Percentiles rank a stretch among this genome's conserved stretches.
phyloP scores from a whole-genome alignment of 768 basidiomycete genomes.

The Gymnopilus junonius region DNA sequence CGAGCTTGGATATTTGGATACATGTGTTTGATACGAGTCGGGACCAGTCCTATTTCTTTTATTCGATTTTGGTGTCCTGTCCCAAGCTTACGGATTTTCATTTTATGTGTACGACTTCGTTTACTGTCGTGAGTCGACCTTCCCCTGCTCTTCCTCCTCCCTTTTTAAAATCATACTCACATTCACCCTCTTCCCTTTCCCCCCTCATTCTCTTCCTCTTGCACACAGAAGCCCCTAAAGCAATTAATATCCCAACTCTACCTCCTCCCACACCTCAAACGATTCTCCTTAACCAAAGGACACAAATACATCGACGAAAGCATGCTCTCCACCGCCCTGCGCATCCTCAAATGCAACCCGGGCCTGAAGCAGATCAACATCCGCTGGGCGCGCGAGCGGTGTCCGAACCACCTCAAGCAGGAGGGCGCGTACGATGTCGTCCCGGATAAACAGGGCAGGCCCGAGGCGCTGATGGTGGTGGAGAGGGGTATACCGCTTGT shows the following conservation, averaged over 20 bases:
- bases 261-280: constrained; percentile 43
- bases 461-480: constrained; percentile 30
- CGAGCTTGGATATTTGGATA: constrained; percentile 51
- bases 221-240: constrained; percentile 47
- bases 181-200: no score
- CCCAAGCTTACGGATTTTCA: constrained; percentile 49
- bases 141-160: not conserved
- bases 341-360: constrained; percentile 38
- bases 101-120: constrained; percentile 55
- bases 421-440: no score
- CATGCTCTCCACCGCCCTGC: constrained; percentile 46
- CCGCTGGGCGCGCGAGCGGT: constrained; percentile 52
- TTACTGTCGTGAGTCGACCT: constrained; percentile 40
- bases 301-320: constrained; percentile 49
- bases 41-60: constrained; percentile 39
- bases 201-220: no score
- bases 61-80: constrained; percentile 37
- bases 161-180: no score
- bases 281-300: constrained; percentile 53
- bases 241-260: constrained; percentile 42
- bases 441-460: no score
- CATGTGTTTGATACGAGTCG: constrained; percentile 42
- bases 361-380: constrained; percentile 46
- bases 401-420: constrained; percentile 50
- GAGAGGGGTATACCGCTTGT: constrained; percentile 49